Conservation (phyloP, 139 green algal genomes). For the Asterochloris sp. region DNA sequence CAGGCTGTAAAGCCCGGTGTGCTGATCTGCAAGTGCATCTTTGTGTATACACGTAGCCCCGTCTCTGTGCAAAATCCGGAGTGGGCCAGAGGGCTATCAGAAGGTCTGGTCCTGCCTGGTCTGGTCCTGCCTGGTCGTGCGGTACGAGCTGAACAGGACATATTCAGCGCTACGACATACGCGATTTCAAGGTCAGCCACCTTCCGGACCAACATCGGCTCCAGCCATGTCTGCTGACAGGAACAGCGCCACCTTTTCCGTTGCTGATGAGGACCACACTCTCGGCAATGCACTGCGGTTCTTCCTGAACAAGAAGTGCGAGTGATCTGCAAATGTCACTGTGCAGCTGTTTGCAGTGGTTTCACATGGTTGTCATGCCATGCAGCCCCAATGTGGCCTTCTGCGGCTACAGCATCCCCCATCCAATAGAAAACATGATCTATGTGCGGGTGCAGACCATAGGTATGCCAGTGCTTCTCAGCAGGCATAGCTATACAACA, state of each 20-base stretch:
- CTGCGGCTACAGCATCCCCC: slow-evolving; percentile 79
- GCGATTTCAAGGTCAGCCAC: no score
- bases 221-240: background rate
- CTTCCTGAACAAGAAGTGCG: slow-evolving; percentile 82
- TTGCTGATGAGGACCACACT: slow-evolving; percentile 84
- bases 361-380: background rate
- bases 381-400: slow-evolving; percentile 72
- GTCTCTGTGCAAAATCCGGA: no score
- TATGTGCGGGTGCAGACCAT: slow-evolving; percentile 85
- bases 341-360: background rate
- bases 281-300: slow-evolving; percentile 79
- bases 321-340: no score
- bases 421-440: slow-evolving; percentile 77
- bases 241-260: slow-evolving; percentile 56
- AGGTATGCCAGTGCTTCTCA: slow-evolving; percentile 32
- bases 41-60: no score
- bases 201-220: background rate
- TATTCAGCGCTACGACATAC: no score
- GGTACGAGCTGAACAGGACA: no score
- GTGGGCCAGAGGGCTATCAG: no score
- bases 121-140: no score
- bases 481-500: no score
- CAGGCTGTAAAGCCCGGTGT: no score
- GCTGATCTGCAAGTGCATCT: no score
- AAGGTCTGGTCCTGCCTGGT: no score